Percentiles rank a stretch among this genome's conserved stretches.
These are phyloP conservation scores for Stephanodiscus triporus DNA, from an alignment of 108 stramenopile genomes.

Conservation along the genomic window DNA sequence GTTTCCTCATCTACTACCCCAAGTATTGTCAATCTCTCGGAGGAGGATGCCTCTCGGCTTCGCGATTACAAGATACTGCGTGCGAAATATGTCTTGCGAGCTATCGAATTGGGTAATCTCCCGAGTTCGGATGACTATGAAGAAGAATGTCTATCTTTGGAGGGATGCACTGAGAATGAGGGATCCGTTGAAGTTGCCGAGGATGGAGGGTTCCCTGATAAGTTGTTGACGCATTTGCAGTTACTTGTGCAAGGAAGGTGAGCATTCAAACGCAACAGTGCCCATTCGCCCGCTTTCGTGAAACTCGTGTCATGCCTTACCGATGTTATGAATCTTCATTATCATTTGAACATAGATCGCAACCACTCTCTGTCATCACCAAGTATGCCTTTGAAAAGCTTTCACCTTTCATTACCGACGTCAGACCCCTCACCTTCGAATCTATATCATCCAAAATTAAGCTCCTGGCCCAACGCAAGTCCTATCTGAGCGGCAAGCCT, in stretches of 20 bases:
- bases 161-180: slow-evolving; percentile 17
- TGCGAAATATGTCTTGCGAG: slow-evolving; percentile 38
- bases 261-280: slow-evolving; percentile 10
- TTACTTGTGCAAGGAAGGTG: slow-evolving; percentile 68
- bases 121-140: slow-evolving; percentile 36
- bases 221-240: slow-evolving; percentile 52
- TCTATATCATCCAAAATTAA: slow-evolving; percentile 69
- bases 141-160: slow-evolving; percentile 28
- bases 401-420: slow-evolving; percentile 27
- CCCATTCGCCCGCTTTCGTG: neutral
- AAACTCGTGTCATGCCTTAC: neutral
- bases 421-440: slow-evolving; percentile 44
- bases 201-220: slow-evolving; percentile 57
- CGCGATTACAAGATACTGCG: slow-evolving; percentile 16
- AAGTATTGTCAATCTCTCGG: slow-evolving; percentile 8
- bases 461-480: slow-evolving; percentile 65
- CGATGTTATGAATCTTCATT: neutral
- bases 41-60: slow-evolving; percentile 28
- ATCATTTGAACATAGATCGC: slow-evolving; percentile 19
- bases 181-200: slow-evolving; percentile 31
- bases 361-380: slow-evolving; percentile 58
- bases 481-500: slow-evolving; percentile 43
- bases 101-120: slow-evolving; percentile 30
- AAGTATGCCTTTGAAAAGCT: slow-evolving; percentile 44
- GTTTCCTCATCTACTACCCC: neutral